Conservation (phyloP, 2,329 filamentous ascomycete species). For the Ceratocystis albifundus region DNA sequence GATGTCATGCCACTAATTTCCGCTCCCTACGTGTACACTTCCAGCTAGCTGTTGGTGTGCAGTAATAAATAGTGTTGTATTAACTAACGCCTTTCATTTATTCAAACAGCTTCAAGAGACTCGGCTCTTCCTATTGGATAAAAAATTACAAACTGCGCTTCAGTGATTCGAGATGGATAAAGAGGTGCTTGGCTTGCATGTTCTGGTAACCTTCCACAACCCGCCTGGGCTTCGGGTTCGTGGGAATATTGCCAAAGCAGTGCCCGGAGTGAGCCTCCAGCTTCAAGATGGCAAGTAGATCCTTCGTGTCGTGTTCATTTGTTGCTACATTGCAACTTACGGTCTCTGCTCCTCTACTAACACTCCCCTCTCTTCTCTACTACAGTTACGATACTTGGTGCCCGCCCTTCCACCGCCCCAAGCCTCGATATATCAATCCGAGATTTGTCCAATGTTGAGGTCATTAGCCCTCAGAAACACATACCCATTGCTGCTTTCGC, state of each 20-base stretch:
- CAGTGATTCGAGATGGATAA: constrained; percentile 26
- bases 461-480: constrained; percentile 28
- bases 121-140: not conserved
- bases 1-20: constrained; percentile 12
- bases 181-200: constrained; percentile 64
- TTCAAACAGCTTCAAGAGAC: not conserved
- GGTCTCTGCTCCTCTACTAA: too few species aligned
- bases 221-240: constrained; percentile 53
- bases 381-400: constrained; percentile 12
- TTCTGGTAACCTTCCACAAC: constrained; percentile 58
- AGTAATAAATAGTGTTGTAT: too few species aligned
- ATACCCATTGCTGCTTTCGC: constrained; percentile 26
- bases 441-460: constrained; percentile 35
- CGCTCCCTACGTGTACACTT: constrained; percentile 11
- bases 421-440: constrained; percentile 30
- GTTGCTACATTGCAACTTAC: too few species aligned
- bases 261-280: constrained; percentile 53
- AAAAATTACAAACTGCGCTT: not conserved
- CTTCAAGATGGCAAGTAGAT: constrained; percentile 55
- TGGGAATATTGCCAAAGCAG: constrained; percentile 59
- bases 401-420: constrained; percentile 24
- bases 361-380: not conserved
- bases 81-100: not conserved
- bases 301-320: constrained; percentile 8
- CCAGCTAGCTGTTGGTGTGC: not conserved